Conservation (phyloP, 2,329 filamentous ascomycete species). For the Clarireedia monteithiana region DNA sequence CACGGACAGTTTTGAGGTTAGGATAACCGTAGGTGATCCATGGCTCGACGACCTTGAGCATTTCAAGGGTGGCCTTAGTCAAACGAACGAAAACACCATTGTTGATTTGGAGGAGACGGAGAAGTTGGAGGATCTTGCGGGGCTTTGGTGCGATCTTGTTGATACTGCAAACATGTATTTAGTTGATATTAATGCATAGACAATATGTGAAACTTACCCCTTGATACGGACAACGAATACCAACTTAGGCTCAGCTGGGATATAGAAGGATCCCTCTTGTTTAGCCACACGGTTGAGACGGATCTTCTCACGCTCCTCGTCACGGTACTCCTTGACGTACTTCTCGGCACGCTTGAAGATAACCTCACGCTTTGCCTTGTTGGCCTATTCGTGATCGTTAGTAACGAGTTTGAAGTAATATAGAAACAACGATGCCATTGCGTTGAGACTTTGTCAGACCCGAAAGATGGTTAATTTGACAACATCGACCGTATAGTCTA, state of each 20-base stretch:
- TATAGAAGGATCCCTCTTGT: conserved; percentile 87
- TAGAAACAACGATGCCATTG: conserved; percentile 18
- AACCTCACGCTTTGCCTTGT: conserved; percentile 96
- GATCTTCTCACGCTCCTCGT: conserved; percentile 97
- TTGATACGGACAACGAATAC: conserved; percentile 99
- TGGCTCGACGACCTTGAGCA: conserved; percentile 97
- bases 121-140: conserved; percentile 98
- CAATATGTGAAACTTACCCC: conserved; percentile 51
- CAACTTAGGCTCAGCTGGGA: conserved; percentile 90
- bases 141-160: conserved; percentile 99
- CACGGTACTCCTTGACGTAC: conserved; percentile 99
- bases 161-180: conserved; percentile 54
- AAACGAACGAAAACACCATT: conserved; percentile 97
- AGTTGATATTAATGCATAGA: conserved; percentile 8
- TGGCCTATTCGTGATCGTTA: conserved; percentile 56
- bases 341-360: conserved; percentile 99
- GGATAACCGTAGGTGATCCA: conserved; percentile 99
- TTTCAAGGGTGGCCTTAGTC: conserved; percentile 96
- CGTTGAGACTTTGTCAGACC: conserved; percentile 62
- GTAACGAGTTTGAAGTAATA: conserved; percentile 19
- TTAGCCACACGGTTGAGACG: conserved; percentile 84
- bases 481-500: conserved; percentile 84
- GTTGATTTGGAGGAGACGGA: conserved; percentile 99
- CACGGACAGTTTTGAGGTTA: conserved; percentile 97
- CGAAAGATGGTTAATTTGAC: conserved; percentile 99